Conservation (phyloP, 805 yeast species). For the Wickerhamomyces kurtzmanii region DNA sequence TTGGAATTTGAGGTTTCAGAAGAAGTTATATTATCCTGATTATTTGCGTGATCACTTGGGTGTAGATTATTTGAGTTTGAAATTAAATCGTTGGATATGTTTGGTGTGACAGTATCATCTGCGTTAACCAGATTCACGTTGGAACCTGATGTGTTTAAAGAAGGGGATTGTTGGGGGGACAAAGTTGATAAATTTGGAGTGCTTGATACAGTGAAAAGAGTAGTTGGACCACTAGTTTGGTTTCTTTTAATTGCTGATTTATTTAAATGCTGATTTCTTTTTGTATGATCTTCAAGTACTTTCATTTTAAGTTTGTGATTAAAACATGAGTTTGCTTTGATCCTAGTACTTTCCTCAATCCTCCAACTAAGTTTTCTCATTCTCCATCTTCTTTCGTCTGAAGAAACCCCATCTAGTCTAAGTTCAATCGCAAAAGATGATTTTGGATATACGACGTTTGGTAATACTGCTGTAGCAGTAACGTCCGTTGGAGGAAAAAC, state of each 20-base stretch:
- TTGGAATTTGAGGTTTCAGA: slow-evolving; percentile 4
- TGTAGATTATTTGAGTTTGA: slow-evolving; percentile 7
- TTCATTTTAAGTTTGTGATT: slow-evolving; percentile 43
- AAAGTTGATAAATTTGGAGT: too few species aligned
- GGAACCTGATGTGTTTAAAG: slow-evolving; percentile 10
- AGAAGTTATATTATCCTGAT: slow-evolving; percentile 16
- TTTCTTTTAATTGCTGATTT: slow-evolving; percentile 21
- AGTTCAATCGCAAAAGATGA: slow-evolving; percentile 79
- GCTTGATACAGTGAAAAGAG: slow-evolving; percentile 22
- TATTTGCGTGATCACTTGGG: slow-evolving; percentile 23
- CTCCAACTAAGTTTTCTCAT: slow-evolving; percentile 87
- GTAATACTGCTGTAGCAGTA: slow-evolving; percentile 78
- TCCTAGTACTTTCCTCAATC: slow-evolving; percentile 71
- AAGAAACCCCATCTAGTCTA: slow-evolving; percentile 61
- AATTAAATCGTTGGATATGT: slow-evolving; percentile 6
- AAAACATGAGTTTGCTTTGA: slow-evolving; percentile 48
- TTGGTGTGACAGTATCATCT: not conserved
- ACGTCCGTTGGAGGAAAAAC: slow-evolving; percentile 95
- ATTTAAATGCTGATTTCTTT: slow-evolving; percentile 15
- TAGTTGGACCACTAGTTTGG: slow-evolving; percentile 28
- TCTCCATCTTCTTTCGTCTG: slow-evolving; percentile 69
- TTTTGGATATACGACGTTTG: slow-evolving; percentile 83
- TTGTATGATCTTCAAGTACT: slow-evolving; percentile 30
- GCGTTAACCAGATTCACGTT: slow-evolving; percentile 1
- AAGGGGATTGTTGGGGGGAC: slow-evolving; percentile 4